phyloP scores from a whole-genome alignment of 1,284 basidiomycete species.

The Lignosus rhinocerotis region DNA sequence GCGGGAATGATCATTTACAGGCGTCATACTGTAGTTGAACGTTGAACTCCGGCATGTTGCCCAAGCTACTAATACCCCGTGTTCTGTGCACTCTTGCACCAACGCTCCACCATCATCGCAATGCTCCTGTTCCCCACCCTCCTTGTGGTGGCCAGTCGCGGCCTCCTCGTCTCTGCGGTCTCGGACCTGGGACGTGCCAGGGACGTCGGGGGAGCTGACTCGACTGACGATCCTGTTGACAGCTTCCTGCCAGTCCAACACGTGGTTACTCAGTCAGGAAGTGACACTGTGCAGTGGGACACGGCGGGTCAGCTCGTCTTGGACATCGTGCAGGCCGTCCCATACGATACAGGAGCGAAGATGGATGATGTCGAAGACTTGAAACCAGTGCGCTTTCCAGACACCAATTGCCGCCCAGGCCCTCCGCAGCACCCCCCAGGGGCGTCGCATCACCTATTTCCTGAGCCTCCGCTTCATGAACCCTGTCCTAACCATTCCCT shows the following conservation, averaged over 20 bases:
- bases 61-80: conserved; percentile 7
- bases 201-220: not conserved
- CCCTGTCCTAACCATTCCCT: not conserved
- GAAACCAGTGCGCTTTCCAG: not conserved
- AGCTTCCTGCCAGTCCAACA: not conserved
- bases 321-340: not conserved
- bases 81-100: not conserved
- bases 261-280: not conserved
- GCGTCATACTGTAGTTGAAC: conserved; percentile 2
- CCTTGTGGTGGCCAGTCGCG: conserved; percentile 24
- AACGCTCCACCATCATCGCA: conserved; percentile 4
- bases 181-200: conserved; percentile 5
- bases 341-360: not conserved
- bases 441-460: conserved; percentile 11
- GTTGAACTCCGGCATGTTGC: not conserved
- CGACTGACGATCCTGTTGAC: not conserved
- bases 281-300: conserved; percentile 4
- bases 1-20: conserved; percentile 4
- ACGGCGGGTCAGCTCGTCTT: conserved; percentile 10
- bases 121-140: conserved; percentile 24
- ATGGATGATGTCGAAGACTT: not conserved
- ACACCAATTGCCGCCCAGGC: not conserved
- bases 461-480: conserved; percentile 6
- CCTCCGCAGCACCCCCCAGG: not conserved
- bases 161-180: conserved; percentile 23